Base-by-base conservation (phyloP, 2,329 filamentous ascomycete species). In the Alternaria gansuensis region DNA sequence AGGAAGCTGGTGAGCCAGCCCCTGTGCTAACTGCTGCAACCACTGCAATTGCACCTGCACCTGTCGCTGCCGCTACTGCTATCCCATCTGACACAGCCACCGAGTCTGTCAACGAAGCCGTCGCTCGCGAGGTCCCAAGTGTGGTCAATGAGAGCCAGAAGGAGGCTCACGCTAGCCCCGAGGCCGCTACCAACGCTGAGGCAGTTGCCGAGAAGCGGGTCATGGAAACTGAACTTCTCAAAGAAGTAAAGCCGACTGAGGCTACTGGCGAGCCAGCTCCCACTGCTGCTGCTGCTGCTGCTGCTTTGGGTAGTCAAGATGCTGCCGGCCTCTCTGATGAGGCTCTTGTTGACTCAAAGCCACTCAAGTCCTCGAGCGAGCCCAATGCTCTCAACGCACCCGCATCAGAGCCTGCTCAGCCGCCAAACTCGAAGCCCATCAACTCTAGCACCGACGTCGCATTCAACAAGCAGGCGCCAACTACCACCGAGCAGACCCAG, bases 101-200 rank as follows among this genome's bases (percentile, higher is more conserved):
- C 1, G 63, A 64, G 28, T 69, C 57, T 46, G 73, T 79, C 41
- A 54, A 62, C 1, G 63, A 64, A 31, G 68, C 57, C 46, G 73
- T 79, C 60, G 74, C 75, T 39, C 70, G 72, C 39, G 75, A 71
- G 51, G 64, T 75, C 17, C 88, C 88, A 24, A 83, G 84, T 51
- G 78, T 90, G 31, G 90, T 92, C 54, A 88, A 86, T 72, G 85
- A 92, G 71, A 91, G 88, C 78, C 89, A 92, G 72, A 81, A 86
- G 68, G 84, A 87, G 73, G 88, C 89, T 10, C 78, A 86, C 57
- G 81, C 81, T 39, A 80, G 81, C 17, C 85, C 89, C 10, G 90
- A 91, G 74, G 89, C 90, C 26, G 88, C 88, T 68, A 87, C 83
- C 33, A 81, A 87, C 53, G 79, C 85, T 31, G 81, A 84, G 50